A percentile compares a stretch with the other conserved stretches of the same genome.
Evolutionary conservation across 306 rosid genomes (phyloP).

Genomic region (Urtica urens): DNA sequence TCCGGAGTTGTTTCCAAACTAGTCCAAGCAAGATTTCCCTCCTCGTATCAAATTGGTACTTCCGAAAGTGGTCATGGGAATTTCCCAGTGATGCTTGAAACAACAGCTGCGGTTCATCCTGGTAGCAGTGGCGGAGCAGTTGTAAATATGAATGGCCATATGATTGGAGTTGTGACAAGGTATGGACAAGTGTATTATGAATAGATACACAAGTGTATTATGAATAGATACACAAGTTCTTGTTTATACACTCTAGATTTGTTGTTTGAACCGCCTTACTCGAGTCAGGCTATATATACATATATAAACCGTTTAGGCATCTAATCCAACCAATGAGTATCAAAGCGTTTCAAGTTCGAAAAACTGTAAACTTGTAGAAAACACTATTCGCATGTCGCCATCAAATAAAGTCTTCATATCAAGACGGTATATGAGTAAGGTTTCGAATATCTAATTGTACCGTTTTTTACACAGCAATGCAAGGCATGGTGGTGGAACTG

Average conservation of each 20-base stretch:
- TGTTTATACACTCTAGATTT: neutral
- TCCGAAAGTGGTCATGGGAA: conserved; percentile 23
- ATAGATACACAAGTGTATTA: neutral
- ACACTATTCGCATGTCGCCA: too few relatives aligned
- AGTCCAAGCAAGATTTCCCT: conserved; percentile 50
- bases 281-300: neutral
- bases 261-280: neutral
- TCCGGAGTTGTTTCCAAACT: conserved; percentile 84
- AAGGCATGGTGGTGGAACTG: conserved; percentile 74
- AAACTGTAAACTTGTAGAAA: neutral
- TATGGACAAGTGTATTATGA: conserved; percentile 16
- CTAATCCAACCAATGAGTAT: neutral
- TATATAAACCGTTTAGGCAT: neutral
- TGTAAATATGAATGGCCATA: conserved; percentile 66
- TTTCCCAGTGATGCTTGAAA: conserved; percentile 81
- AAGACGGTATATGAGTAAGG: neutral
- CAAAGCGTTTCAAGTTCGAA: neutral
- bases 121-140: conserved; percentile 98
- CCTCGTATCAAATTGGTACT: conserved; percentile 34
- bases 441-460: neutral
- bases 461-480: conserved; percentile 63
- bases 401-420: too few relatives aligned
- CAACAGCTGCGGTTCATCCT: conserved; percentile 93
- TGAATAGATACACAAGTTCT: neutral
- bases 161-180: conserved; percentile 97